Evolutionary conservation across 441 rosid genomes (phyloP).

Genomic region (Hura crepitans): DNA sequence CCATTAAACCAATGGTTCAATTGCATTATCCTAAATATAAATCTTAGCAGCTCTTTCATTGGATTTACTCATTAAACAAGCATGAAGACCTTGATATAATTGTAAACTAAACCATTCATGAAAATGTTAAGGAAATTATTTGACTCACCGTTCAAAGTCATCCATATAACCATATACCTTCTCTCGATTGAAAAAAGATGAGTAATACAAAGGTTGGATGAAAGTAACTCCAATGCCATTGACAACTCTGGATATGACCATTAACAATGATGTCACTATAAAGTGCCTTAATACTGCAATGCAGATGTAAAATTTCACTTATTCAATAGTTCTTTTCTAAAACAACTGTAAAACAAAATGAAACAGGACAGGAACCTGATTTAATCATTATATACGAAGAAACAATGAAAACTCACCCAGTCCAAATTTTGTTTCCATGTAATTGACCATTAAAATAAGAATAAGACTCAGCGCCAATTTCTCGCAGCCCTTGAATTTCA

Average conservation of each 20-base stretch:
- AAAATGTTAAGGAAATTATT: slow-evolving; percentile 7
- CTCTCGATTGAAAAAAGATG: slow-evolving; percentile 66
- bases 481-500: slow-evolving; percentile 56
- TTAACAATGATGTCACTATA: slow-evolving; percentile 6
- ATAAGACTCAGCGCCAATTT: slow-evolving; percentile 56
- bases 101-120: slow-evolving; percentile 1
- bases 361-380: slow-evolving; percentile 16
- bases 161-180: slow-evolving; percentile 65
- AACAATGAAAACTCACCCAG: slow-evolving; percentile 50
- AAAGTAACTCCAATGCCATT: slow-evolving; percentile 72
- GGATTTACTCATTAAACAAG: slow-evolving; percentile 4
- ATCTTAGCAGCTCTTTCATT: background rate
- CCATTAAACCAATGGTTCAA: background rate
- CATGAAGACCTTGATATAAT: background rate
- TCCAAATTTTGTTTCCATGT: slow-evolving; percentile 79
- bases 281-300: slow-evolving; percentile 4
- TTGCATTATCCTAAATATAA: background rate
- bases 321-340: background rate
- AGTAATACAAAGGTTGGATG: slow-evolving; percentile 60
- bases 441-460: slow-evolving; percentile 76
- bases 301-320: background rate
- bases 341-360: slow-evolving; percentile 10
- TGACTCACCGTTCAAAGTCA: slow-evolving; percentile 72
- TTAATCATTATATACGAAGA: slow-evolving; percentile 10
- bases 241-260: slow-evolving; percentile 46